Evolutionary conservation across 169 alveolate genomes (phyloP), one percentile per base, ranked within the genome.

Genomic region (Amoebophrya sp.): DNA sequence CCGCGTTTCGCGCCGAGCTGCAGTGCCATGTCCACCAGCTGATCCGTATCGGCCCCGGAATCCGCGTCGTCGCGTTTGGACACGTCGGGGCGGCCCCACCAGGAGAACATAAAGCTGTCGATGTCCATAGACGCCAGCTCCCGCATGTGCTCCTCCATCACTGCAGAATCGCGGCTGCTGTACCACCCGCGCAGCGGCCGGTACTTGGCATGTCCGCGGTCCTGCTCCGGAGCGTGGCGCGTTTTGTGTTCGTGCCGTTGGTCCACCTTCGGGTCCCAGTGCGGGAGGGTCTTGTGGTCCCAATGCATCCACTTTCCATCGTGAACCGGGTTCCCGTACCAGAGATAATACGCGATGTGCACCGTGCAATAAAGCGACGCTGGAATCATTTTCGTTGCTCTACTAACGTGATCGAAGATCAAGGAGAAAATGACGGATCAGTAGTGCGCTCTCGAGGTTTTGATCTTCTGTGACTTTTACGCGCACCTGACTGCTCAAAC

Each of bases 21-120:
- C 39, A 66, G 83, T 2, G 35, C 83, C 10, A 66, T 0, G 7
- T 3, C 32, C 35, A 66, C 39, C 35, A 66, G 83, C 39, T 1
- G 83, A 25, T 66, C 83, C 29, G 83, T 66, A 25, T 66, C 32
- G 29, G 83, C 83, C 2, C 83, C 83, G 83, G 32, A 7, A 25
- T 66, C 83, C 35, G 83, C 83, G 83, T 66, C 83, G 83, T 66
- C 83, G 83, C 83, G 83, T 25, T 66, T 66, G 32, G 83, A 1
- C 83, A 66, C 35, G 29, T 2, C 12, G 32, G 83, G 10, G 29
- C 83, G 29, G 29, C 83, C 83, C 83, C 83, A 66, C 83, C 83
- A 66, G 38, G 83, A 66, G 18, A 66, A 66, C 83, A 66, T 66
- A 2, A n/a, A 2, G 35, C 83, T 66, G 83, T 66, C 83, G 29